Percentiles rank a stretch among this genome's conserved stretches.
Conservation (phyloP, 164 flowering plant species). For the Stephania cephalantha region DNA sequence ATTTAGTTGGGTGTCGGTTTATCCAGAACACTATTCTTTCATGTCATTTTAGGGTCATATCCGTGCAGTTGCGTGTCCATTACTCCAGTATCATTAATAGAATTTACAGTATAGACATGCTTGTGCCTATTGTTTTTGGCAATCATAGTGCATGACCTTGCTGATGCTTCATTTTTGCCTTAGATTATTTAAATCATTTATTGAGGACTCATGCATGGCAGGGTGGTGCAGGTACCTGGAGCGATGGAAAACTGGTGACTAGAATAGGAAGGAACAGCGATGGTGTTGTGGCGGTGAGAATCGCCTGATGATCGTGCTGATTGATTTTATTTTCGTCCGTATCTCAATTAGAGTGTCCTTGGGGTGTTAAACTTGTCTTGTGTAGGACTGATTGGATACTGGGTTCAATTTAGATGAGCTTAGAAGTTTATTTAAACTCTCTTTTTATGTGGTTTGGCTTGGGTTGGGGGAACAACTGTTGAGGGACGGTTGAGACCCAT, state of each 20-base stretch:
- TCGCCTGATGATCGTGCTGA: constrained; percentile 9
- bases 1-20: background rate
- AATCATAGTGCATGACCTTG: background rate
- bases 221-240: constrained; percentile 99
- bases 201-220: constrained; percentile 71
- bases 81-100: background rate
- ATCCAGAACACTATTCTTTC: background rate
- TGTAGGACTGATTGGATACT: background rate
- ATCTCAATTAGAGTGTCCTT: background rate
- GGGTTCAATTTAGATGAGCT: background rate
- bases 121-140: too few relatives aligned
- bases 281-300: constrained; percentile 74
- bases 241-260: constrained; percentile 98
- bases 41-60: background rate
- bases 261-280: constrained; percentile 88
- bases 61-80: background rate
- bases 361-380: background rate
- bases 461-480: too few relatives aligned
- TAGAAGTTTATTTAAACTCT: background rate
- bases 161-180: background rate
- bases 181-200: constrained; percentile 19
- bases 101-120: too few relatives aligned
- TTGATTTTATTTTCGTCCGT: background rate
- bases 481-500: too few relatives aligned
- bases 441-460: too few relatives aligned